A percentile compares a stretch with the other conserved stretches of the same genome.
These are phyloP conservation scores for Exophiala mesophila DNA, from an alignment of 2,329 filamentous ascomycete genomes.

Conservation along the genomic window DNA sequence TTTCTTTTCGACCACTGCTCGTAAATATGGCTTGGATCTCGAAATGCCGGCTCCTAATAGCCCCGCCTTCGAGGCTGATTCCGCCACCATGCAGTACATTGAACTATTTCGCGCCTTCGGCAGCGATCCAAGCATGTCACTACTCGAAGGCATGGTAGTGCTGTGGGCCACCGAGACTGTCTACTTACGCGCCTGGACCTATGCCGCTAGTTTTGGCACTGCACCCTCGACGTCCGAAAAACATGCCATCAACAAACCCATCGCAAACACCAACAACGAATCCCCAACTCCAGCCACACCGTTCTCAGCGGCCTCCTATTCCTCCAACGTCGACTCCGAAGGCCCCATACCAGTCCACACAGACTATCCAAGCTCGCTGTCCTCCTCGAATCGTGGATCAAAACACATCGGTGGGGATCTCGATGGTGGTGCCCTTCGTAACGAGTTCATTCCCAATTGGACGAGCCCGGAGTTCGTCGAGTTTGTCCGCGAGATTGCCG, in stretches of 20 bases:
- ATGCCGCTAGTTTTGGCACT: constrained; percentile 28
- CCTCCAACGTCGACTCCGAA: constrained; percentile 1
- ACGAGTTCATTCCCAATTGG: constrained; percentile 66
- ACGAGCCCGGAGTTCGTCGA: constrained; percentile 55
- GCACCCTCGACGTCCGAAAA: background rate
- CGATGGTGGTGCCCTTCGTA: constrained; percentile 61
- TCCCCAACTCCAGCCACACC: background rate
- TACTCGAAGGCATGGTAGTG: constrained; percentile 67
- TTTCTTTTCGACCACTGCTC: constrained; percentile 63
- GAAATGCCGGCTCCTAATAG: constrained; percentile 21
- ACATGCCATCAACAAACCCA: background rate
- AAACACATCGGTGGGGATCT: constrained; percentile 40
- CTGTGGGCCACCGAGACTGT: constrained; percentile 71
- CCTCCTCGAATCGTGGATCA: background rate
- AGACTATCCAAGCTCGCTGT: background rate
- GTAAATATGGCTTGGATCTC: constrained; percentile 55
- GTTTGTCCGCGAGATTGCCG: constrained; percentile 55
- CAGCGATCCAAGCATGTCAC: constrained; percentile 41
- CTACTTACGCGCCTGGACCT: constrained; percentile 57
- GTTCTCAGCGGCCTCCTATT: background rate
- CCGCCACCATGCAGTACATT: constrained; percentile 51
- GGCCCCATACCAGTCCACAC: background rate
- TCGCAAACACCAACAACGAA: background rate
- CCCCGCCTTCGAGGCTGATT: constrained; percentile 32
- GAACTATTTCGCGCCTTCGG: constrained; percentile 57